phyloP scores from a whole-genome alignment of 192 early-diverging fungal species.

The Helicostylum pulchrum region DNA sequence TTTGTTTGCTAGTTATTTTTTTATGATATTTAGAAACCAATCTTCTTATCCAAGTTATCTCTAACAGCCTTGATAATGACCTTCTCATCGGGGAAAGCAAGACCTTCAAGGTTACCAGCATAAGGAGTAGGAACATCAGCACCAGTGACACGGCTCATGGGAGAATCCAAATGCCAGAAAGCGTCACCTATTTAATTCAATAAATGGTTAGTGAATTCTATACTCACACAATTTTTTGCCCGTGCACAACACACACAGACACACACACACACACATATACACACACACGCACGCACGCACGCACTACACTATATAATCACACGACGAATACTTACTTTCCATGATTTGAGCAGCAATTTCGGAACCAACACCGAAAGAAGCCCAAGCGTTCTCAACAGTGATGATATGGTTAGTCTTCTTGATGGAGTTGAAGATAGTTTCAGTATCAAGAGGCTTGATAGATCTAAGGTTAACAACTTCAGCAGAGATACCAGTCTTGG shows the following conservation, averaged over 20 bases:
- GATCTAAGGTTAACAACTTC: constrained; percentile 98
- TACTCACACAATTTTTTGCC: not conserved
- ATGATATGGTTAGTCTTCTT: constrained; percentile 98
- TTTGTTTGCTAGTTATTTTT: not conserved
- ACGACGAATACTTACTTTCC: constrained; percentile 55
- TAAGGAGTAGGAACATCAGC: constrained; percentile 98
- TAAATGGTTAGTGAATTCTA: not conserved
- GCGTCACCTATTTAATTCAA: constrained; percentile 59
- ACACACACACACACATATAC: not conserved
- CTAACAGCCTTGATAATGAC: constrained; percentile 79
- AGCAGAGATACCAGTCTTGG: constrained; percentile 70
- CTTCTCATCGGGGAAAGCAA: constrained; percentile 79
- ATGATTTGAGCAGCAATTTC: constrained; percentile 96
- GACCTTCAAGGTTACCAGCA: constrained; percentile 89
- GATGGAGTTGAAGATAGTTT: constrained; percentile 85
- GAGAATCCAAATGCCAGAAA: constrained; percentile 95
- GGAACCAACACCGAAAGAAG: constrained; percentile 88
- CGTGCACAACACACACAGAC: no score
- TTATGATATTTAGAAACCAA: constrained; percentile 13
- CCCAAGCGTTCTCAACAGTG: constrained; percentile 95
- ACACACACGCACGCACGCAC: not conserved
- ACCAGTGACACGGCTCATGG: constrained; percentile 88
- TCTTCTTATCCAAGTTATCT: constrained; percentile 56
- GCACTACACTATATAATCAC: not conserved
- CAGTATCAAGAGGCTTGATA: constrained; percentile 93